These are phyloP conservation scores for Sporothrix schenckii DNA, from an alignment of 2,329 filamentous ascomycete genomes.

Conservation along the genomic window DNA sequence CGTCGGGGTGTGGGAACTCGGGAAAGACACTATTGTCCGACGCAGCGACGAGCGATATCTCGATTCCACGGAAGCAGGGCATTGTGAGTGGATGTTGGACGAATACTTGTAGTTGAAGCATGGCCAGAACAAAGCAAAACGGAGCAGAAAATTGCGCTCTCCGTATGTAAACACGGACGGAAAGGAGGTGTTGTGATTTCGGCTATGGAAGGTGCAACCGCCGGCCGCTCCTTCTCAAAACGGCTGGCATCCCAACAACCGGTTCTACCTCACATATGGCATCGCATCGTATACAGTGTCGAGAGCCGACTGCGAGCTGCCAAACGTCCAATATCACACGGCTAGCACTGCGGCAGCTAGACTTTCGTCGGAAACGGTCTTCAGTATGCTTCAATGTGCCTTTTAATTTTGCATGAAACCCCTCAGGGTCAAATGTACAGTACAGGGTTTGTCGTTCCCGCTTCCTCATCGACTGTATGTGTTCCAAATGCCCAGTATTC, in stretches of 20 bases:
- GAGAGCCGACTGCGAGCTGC: neutral
- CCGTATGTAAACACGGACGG: neutral
- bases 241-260: neutral
- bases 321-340: neutral
- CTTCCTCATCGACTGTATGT: neutral
- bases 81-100: slow-evolving; percentile 41
- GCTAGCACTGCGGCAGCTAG: neutral
- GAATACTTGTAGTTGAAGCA: no score
- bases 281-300: neutral
- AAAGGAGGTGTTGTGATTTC: neutral
- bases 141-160: slow-evolving; percentile 4
- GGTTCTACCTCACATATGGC: neutral
- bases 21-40: slow-evolving; percentile 48
- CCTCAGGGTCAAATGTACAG: slow-evolving; percentile 28
- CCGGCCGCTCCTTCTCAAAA: slow-evolving; percentile 11
- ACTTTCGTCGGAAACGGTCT: neutral
- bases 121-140: no score
- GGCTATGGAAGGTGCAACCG: slow-evolving; percentile 21
- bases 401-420: slow-evolving; percentile 26
- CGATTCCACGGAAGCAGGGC: slow-evolving; percentile 55
- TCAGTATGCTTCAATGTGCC: neutral
- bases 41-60: slow-evolving; percentile 48
- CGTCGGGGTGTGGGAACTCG: slow-evolving; percentile 60
- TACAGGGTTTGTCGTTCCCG: slow-evolving; percentile 7
- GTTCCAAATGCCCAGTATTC: neutral